Evolutionary conservation across 169 alveolate species (phyloP), one percentile per base, ranked within the genome.

Genomic region (Amoebophrya sp.): DNA sequence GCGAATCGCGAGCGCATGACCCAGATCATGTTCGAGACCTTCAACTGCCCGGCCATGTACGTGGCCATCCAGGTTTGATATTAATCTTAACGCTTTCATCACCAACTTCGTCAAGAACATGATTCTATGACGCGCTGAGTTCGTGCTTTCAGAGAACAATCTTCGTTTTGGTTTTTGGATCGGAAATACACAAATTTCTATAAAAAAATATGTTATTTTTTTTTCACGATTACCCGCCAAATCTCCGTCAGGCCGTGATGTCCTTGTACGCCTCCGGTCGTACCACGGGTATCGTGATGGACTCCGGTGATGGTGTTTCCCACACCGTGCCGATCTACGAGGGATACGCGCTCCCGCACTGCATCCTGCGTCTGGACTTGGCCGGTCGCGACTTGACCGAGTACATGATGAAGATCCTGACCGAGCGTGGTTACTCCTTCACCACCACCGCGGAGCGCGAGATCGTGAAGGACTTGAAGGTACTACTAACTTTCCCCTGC

Each of bases 311-410:
- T 92, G 99, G 99, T 89, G 99, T 98, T 7, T 95, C 99, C 31
- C 99, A 98, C 96, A 98, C 99, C 69, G 99, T 98, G 87, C 99
- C 99, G 40, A 98, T 99, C 93, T 98, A 98, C 95, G 99, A 99
- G 94, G 99, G 99, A 34, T 98, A 98, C 94, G 99, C 99, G 42
- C 95, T 99, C 69, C 99, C 99, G 31, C 98, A 95, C 92, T 99
- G 99, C 45, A 98, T 98, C 93, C 94, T 96, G 96, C 95, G 99
- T 58, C 94, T 98, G 91, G 99, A 97, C 92, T 94, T 99, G 92
- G 99, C 99, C 18, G 99, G 99, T 58, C 96, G 99, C 89, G 99
- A 98, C 94, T 94, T 98, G 88, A 97, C 99, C 29, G 98, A 98
- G 90, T 97, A 95, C 96, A 94, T 98, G 97, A 96, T 95, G 96